Evolutionary conservation across 768 basidiomycete genomes (phyloP), one percentile per base, ranked within the genome.

Genomic region (Chalciporus chontae): DNA sequence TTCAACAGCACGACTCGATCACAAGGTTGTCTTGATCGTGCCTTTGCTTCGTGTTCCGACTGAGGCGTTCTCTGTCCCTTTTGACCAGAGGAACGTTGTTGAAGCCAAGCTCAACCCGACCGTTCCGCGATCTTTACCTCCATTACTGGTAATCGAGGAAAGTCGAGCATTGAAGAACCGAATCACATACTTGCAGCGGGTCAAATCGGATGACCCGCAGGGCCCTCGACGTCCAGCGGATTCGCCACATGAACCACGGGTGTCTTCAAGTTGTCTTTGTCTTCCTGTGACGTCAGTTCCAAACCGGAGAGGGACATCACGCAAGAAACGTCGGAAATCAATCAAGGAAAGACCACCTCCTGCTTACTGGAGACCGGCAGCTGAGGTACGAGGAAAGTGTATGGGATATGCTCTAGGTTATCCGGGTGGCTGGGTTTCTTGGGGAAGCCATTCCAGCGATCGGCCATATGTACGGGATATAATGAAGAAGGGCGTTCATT

Each of bases 391-490:
- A 18, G 66, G 58, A 27, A 60, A 58, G 48, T 62, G 64, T 50
- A 41, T 61, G 55, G 66, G 68, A 13, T 68, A 69, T 48, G 66
- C 55, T 2, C 27, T 68, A 14, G 66, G 66, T 0, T 68, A 69
- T 54, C 68, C 68, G 19, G 61, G 66, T 34, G 61, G 48, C 37
- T 68, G 63, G 65, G 55, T 51, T 29, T 43, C 57, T 50, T 19
- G 41, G 14, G 40, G 23, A 13, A 15, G 17, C 37, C 18, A 26
- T 15, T 36, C 18, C 18, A 43, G 10, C 9, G 39, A 52, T 27
- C 46, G n/a, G 40, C 45, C 9, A 8, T 69, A 67, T 43, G 44
- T 50, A 7, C 67, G 62, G 26, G 65, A 66, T 43, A 26, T 41
- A 39, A 67, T 67, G 66, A 65, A 55, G 46, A 58, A 38, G 53